These are phyloP conservation scores for Aspergillus biplanus DNA, from an alignment of 495 filamentous ascomycete genomes.

Conservation along the genomic window DNA sequence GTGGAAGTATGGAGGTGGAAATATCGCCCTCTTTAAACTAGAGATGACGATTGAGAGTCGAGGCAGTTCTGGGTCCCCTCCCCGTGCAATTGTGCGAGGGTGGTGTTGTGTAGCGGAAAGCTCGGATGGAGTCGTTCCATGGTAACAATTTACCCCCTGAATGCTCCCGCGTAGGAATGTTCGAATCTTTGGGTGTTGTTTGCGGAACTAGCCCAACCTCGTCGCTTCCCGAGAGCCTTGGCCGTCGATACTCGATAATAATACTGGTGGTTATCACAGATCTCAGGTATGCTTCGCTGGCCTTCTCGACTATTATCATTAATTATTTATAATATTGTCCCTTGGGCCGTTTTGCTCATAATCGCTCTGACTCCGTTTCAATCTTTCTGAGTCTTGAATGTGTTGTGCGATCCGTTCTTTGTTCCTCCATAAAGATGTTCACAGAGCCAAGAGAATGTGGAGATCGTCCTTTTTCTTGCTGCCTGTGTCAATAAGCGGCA, in stretches of 20 bases:
- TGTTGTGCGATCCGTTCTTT: neutral
- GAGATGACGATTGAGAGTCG: no score
- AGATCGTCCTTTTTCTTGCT: neutral
- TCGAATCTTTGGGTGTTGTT: neutral
- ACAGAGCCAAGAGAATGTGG: neutral
- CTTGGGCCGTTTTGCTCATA: neutral
- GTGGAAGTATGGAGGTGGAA: no score
- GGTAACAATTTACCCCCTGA: conserved; percentile 24
- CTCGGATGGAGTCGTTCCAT: conserved; percentile 27
- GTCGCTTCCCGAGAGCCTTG: neutral
- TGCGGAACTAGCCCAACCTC: neutral
- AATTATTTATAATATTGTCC: neutral
- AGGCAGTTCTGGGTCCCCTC: no score
- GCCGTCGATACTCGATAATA: neutral
- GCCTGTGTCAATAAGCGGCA: neutral
- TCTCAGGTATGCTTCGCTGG: no score
- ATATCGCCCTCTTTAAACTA: no score
- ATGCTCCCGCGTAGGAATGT: neutral
- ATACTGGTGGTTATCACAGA: no score
- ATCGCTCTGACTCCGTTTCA: neutral
- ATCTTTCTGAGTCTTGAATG: neutral
- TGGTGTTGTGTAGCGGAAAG: conserved; percentile 26
- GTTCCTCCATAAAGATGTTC: neutral
- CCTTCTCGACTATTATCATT: neutral
- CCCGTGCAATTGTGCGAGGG: neutral